Percentiles rank a stretch among this genome's conserved stretches.
phyloP scores from a whole-genome alignment of 2,329 filamentous ascomycete species.

The Anisogramma anomala region DNA sequence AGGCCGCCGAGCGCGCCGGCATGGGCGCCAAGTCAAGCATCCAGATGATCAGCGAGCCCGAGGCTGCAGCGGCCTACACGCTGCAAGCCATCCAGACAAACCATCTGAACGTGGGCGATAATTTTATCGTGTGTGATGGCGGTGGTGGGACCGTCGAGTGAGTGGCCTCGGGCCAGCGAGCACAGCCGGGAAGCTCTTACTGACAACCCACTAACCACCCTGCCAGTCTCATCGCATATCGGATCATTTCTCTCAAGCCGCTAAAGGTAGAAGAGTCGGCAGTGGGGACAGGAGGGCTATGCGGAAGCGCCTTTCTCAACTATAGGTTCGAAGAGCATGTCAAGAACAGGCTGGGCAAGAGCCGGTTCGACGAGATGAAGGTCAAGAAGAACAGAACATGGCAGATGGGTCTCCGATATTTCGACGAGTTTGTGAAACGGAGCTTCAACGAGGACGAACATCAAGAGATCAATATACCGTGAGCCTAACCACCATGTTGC shows the following conservation, averaged over 20 bases:
- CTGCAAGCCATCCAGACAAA: conserved; percentile 70
- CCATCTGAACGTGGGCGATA: conserved; percentile 56
- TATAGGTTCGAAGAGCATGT: conserved; percentile 74
- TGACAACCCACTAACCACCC: conserved; percentile 11
- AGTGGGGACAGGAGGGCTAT: conserved; percentile 66
- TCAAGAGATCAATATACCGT: conserved; percentile 66
- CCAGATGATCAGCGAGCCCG: conserved; percentile 70
- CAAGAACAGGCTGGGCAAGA: conserved; percentile 51
- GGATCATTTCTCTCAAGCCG: conserved; percentile 62
- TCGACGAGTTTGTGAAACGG: conserved; percentile 75
- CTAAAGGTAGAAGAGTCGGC: conserved; percentile 67
- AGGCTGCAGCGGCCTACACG: conserved; percentile 70
- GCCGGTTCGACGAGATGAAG: conserved; percentile 63
- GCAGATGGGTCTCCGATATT: conserved; percentile 69
- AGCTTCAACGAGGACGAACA: conserved; percentile 74
- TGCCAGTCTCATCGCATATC: conserved; percentile 61
- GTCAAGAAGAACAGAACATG: conserved; percentile 66
- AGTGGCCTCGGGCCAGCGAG: conserved; percentile 19
- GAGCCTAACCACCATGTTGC: conserved; percentile 25
- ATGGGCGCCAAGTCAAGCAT: conserved; percentile 62
- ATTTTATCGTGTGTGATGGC: conserved; percentile 52
- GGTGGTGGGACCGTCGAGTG: conserved; percentile 58
- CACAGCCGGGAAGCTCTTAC: too few relatives aligned
- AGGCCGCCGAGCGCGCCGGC: conserved; percentile 66
- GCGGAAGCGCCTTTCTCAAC: conserved; percentile 69